Percentiles rank a stretch among this genome's conserved stretches.
Conservation (phyloP, 805 yeast genomes). For the Candida arabinofermentans region DNA sequence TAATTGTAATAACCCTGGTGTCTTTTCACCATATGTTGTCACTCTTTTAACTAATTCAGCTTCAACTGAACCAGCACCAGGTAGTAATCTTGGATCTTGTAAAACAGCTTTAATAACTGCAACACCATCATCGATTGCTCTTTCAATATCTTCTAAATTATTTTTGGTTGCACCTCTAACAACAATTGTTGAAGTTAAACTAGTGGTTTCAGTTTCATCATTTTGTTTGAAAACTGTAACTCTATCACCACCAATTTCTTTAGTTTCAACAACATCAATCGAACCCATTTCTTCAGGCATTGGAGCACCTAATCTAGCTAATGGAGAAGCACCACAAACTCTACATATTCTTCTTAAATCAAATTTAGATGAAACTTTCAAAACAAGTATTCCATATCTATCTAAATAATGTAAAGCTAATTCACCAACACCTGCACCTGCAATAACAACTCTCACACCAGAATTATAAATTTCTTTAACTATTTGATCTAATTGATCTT, state of each 20-base stretch:
- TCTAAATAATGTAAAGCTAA: slow-evolving; percentile 89
- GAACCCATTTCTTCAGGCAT: slow-evolving; percentile 90
- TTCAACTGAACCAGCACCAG: slow-evolving; percentile 97
- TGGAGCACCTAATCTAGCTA: slow-evolving; percentile 92
- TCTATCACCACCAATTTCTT: slow-evolving; percentile 96
- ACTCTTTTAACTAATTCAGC: slow-evolving; percentile 79
- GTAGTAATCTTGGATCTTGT: slow-evolving; percentile 74
- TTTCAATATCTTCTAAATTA: slow-evolving; percentile 88
- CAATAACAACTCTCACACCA: slow-evolving; percentile 84
- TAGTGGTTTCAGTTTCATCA: slow-evolving; percentile 43
- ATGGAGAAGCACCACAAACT: slow-evolving; percentile 96
- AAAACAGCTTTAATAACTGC: slow-evolving; percentile 85
- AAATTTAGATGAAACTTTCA: slow-evolving; percentile 90
- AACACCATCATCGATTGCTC: slow-evolving; percentile 97
- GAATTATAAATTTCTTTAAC: slow-evolving; percentile 78
- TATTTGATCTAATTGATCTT: slow-evolving; percentile 81
- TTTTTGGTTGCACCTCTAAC: slow-evolving; percentile 96
- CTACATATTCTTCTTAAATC: slow-evolving; percentile 91
- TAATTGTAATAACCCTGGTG: slow-evolving; percentile 88
- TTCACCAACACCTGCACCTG: slow-evolving; percentile 94
- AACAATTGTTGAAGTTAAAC: slow-evolving; percentile 89
- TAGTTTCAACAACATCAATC: slow-evolving; percentile 82
- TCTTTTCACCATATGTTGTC: slow-evolving; percentile 83
- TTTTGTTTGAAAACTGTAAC: slow-evolving; percentile 90
- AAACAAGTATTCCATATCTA: slow-evolving; percentile 77